phyloP scores from a whole-genome alignment of 2,329 filamentous ascomycete species.

The Diaporthe citriasiana region DNA sequence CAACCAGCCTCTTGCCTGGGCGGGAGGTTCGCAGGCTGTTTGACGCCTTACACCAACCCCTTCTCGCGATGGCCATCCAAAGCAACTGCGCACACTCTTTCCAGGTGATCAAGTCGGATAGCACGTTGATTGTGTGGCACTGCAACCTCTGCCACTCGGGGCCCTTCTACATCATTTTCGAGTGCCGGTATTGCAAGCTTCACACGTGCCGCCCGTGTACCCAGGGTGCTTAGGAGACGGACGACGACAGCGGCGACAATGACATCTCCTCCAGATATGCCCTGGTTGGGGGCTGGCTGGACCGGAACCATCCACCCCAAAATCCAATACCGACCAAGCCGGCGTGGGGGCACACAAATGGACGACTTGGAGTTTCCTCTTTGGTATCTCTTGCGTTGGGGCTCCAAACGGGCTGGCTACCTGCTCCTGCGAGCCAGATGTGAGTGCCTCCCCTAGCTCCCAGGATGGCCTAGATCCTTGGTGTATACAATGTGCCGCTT shows the following conservation, averaged over 20 bases:
- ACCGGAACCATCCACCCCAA: conserved; percentile 1
- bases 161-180: conserved; percentile 77
- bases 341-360: conserved; percentile 32
- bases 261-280: background rate
- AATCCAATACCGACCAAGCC: conserved; percentile 12
- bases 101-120: conserved; percentile 77
- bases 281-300: conserved; percentile 32
- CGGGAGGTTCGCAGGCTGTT: conserved; percentile 3
- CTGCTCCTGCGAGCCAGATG: conserved; percentile 8
- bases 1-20: conserved; percentile 32
- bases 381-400: conserved; percentile 1
- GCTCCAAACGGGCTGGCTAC: conserved; percentile 3
- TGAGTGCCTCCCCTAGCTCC: conserved; percentile 28
- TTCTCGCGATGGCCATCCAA: conserved; percentile 64
- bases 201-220: conserved; percentile 74
- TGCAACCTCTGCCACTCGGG: conserved; percentile 76
- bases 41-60: conserved; percentile 14
- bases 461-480: conserved; percentile 26
- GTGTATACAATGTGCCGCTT: conserved; percentile 29
- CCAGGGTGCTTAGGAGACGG: conserved; percentile 55
- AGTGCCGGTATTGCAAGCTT: conserved; percentile 78
- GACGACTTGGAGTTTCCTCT: conserved; percentile 16
- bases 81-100: conserved; percentile 73
- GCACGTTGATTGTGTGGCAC: conserved; percentile 74
- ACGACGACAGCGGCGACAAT: background rate